These are phyloP conservation scores for Naumovozyma baii DNA, from an alignment of 805 yeast species.

Conservation along the genomic window DNA sequence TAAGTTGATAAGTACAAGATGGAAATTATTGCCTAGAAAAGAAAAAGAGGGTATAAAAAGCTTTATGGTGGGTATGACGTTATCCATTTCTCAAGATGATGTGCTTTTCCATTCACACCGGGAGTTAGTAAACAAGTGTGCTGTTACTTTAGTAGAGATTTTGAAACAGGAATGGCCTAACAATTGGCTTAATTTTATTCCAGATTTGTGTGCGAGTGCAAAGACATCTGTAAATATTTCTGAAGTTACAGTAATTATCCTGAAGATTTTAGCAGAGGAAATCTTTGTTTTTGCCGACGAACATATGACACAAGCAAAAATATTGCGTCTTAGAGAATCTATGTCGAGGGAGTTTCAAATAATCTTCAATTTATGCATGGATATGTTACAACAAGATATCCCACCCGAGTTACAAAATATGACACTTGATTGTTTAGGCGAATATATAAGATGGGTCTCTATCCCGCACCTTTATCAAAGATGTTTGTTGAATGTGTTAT, in stretches of 20 bases:
- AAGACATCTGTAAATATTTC: conserved; percentile 81
- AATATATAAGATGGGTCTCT: conserved; percentile 91
- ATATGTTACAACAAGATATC: conserved; percentile 73
- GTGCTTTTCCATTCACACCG: conserved; percentile 53
- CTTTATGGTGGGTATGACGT: conserved; percentile 85
- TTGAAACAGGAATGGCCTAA: conserved; percentile 97
- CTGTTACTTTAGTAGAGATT: conserved; percentile 82
- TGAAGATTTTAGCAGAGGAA: conserved; percentile 81
- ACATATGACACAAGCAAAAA: conserved; percentile 90
- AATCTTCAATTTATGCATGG: conserved; percentile 81
- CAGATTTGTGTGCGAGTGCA: conserved; percentile 77
- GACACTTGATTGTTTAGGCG: conserved; percentile 66
- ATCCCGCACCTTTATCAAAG: conserved; percentile 78
- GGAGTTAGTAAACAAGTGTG: conserved; percentile 82
- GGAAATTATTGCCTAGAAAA: conserved; percentile 82
- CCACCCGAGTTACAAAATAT: conserved; percentile 69
- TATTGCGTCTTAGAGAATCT: conserved; percentile 63
- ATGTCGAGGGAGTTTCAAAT: conserved; percentile 84
- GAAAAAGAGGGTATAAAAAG: conserved; percentile 87
- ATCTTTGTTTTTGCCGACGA: conserved; percentile 87
- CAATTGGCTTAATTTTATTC: conserved; percentile 91
- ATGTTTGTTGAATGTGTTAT: conserved; percentile 55
- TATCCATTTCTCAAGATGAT: conserved; percentile 77
- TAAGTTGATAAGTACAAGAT: conserved; percentile 73
- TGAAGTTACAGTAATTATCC: conserved; percentile 88